Evolutionary conservation across 2,329 filamentous ascomycete species (phyloP).

Genomic region (Hypomyces perniciosus): DNA sequence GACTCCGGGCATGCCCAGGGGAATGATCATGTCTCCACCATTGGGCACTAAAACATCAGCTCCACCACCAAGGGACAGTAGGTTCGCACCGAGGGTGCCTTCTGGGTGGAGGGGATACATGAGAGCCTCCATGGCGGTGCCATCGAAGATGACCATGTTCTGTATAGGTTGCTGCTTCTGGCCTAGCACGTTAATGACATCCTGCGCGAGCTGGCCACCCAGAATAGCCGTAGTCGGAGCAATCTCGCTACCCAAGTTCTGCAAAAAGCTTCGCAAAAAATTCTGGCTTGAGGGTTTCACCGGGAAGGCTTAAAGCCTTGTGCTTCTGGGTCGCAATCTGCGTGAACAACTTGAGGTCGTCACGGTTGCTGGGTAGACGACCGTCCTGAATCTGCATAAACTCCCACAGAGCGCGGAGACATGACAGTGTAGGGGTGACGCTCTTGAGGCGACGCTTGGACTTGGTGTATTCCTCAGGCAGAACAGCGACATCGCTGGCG

Average conservation of each 20-base stretch:
- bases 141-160: conserved; percentile 90
- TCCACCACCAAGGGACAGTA: conserved; percentile 32
- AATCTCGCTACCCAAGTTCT: conserved; percentile 79
- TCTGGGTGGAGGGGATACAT: conserved; percentile 78
- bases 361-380: conserved; percentile 49
- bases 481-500: conserved; percentile 68
- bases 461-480: conserved; percentile 61
- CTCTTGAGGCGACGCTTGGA: conserved; percentile 63
- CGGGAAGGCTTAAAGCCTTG: conserved; percentile 63
- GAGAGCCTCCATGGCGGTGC: conserved; percentile 68
- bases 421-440: conserved; percentile 80
- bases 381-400: conserved; percentile 54
- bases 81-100: conserved; percentile 44
- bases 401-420: conserved; percentile 84
- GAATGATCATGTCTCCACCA: conserved; percentile 20
- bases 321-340: conserved; percentile 72
- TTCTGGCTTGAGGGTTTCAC: conserved; percentile 60
- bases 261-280: conserved; percentile 77
- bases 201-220: conserved; percentile 86
- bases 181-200: conserved; percentile 93
- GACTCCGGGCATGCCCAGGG: conserved; percentile 2
- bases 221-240: conserved; percentile 83
- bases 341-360: conserved; percentile 72
- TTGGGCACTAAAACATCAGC: conserved; percentile 18
- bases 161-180: conserved; percentile 91